These are phyloP conservation scores for Pythium phragmitis DNA, from an alignment of 352 stramenopile genomes.

Conservation along the genomic window DNA sequence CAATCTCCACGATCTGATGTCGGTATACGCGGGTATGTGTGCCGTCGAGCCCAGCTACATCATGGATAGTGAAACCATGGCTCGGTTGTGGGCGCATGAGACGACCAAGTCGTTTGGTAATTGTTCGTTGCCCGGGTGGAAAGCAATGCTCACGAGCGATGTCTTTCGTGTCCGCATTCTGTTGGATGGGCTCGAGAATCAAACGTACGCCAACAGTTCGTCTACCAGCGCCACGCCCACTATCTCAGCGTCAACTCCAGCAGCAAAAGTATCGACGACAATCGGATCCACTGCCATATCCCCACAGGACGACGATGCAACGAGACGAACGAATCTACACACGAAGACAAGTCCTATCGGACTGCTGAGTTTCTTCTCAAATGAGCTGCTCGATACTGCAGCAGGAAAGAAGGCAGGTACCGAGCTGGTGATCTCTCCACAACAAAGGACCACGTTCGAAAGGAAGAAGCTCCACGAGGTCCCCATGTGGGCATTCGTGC, in stretches of 20 bases:
- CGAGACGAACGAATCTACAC: slow-evolving; percentile 19
- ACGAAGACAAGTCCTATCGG: slow-evolving; percentile 14
- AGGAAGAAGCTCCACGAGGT: slow-evolving; percentile 21
- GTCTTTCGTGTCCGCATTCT: slow-evolving; percentile 25
- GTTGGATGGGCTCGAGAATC: slow-evolving; percentile 27
- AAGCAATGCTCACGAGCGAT: slow-evolving; percentile 10
- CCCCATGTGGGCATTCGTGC: slow-evolving; percentile 31
- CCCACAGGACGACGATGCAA: not conserved
- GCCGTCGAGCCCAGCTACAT: slow-evolving; percentile 36
- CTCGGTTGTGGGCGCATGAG: slow-evolving; percentile 58
- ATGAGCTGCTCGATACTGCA: not conserved
- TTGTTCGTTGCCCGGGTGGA: not conserved
- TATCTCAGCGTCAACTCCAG: not conserved
- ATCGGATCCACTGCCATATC: slow-evolving; percentile 5
- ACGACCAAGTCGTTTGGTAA: slow-evolving; percentile 36
- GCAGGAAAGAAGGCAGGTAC: not conserved
- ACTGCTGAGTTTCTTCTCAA: slow-evolving; percentile 19
- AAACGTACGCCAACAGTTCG: not conserved
- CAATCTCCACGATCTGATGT: slow-evolving; percentile 45
- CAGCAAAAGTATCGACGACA: slow-evolving; percentile 1
- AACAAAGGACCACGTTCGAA: slow-evolving; percentile 14
- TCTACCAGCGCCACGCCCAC: not conserved
- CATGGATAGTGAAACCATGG: slow-evolving; percentile 40
- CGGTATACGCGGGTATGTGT: slow-evolving; percentile 51
- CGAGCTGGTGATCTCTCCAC: slow-evolving; percentile 11